A percentile compares a stretch with the other conserved stretches of the same genome.
Evolutionary conservation across 2,329 filamentous ascomycete species (phyloP).

Genomic region (Pyricularia pennisetigena): DNA sequence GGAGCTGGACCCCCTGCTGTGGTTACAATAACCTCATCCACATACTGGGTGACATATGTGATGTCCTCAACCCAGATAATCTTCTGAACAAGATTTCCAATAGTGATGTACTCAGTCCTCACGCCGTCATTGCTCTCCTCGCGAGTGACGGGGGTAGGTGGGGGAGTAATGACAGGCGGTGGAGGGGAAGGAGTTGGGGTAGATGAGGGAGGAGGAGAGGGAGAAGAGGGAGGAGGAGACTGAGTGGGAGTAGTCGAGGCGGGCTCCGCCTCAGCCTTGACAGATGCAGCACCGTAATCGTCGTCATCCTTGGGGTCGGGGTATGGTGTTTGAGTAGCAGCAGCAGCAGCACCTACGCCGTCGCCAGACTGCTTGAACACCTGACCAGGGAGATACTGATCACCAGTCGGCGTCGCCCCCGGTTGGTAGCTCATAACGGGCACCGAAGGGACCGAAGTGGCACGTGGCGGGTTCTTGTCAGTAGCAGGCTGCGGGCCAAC

Average conservation of each 20-base stretch:
- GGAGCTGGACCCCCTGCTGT: slow-evolving; percentile 19
- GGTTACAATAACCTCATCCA: slow-evolving; percentile 30
- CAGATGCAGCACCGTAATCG: slow-evolving; percentile 7
- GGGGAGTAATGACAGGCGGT: slow-evolving; percentile 13
- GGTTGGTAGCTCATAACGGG: slow-evolving; percentile 25
- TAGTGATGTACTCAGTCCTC: slow-evolving; percentile 44
- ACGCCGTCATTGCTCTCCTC: slow-evolving; percentile 27
- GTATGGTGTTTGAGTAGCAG: not conserved
- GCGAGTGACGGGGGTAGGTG: slow-evolving; percentile 16
- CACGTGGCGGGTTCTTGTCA: slow-evolving; percentile 8
- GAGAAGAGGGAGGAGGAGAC: slow-evolving; percentile 10
- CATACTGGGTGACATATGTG: slow-evolving; percentile 39
- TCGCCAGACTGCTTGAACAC: slow-evolving; percentile 20
- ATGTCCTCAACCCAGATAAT: slow-evolving; percentile 47
- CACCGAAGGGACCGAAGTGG: slow-evolving; percentile 13
- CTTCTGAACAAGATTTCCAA: slow-evolving; percentile 39
- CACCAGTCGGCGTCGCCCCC: slow-evolving; percentile 20
- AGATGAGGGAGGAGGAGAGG: slow-evolving; percentile 8
- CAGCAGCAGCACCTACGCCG: not conserved
- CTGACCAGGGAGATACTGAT: slow-evolving; percentile 28
- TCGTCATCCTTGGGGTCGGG: slow-evolving; percentile 6
- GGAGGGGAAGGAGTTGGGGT: slow-evolving; percentile 8
- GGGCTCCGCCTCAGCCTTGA: slow-evolving; percentile 4
- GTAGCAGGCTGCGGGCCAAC: slow-evolving; percentile 18
- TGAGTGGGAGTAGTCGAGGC: not conserved